These are phyloP conservation scores for Hypocrella siamensis DNA, from an alignment of 2,329 filamentous ascomycete genomes.

Conservation along the genomic window DNA sequence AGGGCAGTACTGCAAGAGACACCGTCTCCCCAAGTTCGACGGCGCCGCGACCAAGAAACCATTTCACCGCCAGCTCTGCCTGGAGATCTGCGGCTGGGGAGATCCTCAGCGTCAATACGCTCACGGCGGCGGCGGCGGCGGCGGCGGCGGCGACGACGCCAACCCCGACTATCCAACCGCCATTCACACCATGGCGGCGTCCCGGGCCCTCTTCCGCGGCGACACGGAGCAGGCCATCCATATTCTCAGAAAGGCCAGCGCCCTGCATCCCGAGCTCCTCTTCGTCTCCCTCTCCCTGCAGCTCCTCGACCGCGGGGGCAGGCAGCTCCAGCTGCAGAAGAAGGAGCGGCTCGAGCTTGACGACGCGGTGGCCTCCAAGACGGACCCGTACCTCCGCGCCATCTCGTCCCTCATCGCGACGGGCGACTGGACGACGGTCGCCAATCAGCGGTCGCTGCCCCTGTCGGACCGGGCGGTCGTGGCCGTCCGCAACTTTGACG, in stretches of 20 bases:
- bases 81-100: slow-evolving; percentile 63
- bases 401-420: slow-evolving; percentile 66
- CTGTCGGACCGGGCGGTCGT: slow-evolving; percentile 61
- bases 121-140: slow-evolving; percentile 25
- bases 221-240: slow-evolving; percentile 52
- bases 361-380: slow-evolving; percentile 42
- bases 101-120: slow-evolving; percentile 31
- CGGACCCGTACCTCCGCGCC: slow-evolving; percentile 65
- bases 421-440: slow-evolving; percentile 60
- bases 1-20: slow-evolving; percentile 45
- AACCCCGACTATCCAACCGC: slow-evolving; percentile 33
- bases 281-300: slow-evolving; percentile 55
- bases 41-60: slow-evolving; percentile 48
- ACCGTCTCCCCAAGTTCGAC: slow-evolving; percentile 45
- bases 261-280: slow-evolving; percentile 44
- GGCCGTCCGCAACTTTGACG: slow-evolving; percentile 50
- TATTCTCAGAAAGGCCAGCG: slow-evolving; percentile 52
- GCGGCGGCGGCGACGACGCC: slow-evolving; percentile 23
- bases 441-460: slow-evolving; percentile 56
- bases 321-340: slow-evolving; percentile 13
- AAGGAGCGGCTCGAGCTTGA: slow-evolving; percentile 42
- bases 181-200: slow-evolving; percentile 57
- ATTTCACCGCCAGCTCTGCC: slow-evolving; percentile 57
- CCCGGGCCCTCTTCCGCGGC: slow-evolving; percentile 59
- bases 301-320: slow-evolving; percentile 37